Evolutionary conservation across 495 filamentous ascomycete species (phyloP).

Genomic region (Lophiotrema nucula): DNA sequence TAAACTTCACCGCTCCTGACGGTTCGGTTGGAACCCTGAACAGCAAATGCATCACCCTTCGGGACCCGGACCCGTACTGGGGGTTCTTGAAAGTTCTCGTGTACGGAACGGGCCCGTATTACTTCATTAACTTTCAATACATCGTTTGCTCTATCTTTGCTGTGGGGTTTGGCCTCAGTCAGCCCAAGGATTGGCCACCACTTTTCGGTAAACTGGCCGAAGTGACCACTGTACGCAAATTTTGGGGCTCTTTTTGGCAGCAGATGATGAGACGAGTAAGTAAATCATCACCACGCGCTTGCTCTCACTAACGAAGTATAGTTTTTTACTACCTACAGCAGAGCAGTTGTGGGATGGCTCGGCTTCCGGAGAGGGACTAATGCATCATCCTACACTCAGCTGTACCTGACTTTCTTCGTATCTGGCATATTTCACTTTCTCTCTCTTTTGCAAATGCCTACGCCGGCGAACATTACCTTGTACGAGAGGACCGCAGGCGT

Average conservation of each 20-base stretch:
- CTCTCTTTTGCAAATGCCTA: not conserved
- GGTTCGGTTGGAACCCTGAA: not conserved
- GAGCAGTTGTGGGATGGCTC: not conserved
- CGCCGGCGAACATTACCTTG: constrained; percentile 2
- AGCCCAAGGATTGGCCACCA: constrained; percentile 16
- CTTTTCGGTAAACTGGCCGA: constrained; percentile 1
- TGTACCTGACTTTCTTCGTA: constrained; percentile 8
- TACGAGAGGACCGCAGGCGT: not conserved
- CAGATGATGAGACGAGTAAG: constrained; percentile 2
- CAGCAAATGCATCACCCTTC: constrained; percentile 3
- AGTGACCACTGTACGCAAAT: constrained; percentile 4
- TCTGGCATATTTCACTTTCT: not conserved
- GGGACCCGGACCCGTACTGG: not conserved
- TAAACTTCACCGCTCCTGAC: constrained; percentile 3
- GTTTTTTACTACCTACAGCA: not conserved
- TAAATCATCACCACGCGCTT: no score
- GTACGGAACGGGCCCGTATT: constrained; percentile 8
- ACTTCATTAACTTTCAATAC: constrained; percentile 12
- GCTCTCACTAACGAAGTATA: no score
- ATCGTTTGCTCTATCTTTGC: not conserved
- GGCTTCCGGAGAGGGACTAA: not conserved
- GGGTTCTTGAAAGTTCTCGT: constrained; percentile 4
- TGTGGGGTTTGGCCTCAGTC: not conserved
- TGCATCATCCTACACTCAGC: not conserved
- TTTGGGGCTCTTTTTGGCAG: constrained; percentile 17